Evolutionary conservation across 2,329 filamentous ascomycete genomes (phyloP).

Genomic region (Myotisia sp.): DNA sequence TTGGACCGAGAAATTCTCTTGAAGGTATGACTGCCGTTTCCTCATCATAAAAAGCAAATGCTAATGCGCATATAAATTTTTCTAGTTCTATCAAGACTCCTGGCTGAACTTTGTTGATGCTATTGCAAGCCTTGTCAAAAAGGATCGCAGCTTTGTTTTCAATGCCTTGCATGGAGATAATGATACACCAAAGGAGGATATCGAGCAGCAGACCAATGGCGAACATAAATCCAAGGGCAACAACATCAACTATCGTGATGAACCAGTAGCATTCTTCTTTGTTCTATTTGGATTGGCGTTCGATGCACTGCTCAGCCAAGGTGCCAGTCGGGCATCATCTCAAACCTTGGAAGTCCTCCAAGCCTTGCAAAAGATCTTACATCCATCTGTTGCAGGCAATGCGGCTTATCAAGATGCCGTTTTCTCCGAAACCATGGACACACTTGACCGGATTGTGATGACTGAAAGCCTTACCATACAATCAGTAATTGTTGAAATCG

Average conservation of each 20-base stretch:
- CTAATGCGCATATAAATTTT: neutral
- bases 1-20: slow-evolving; percentile 86
- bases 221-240: slow-evolving; percentile 43
- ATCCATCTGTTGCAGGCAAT: slow-evolving; percentile 86
- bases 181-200: slow-evolving; percentile 12
- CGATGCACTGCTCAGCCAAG: slow-evolving; percentile 77
- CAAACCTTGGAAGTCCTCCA: slow-evolving; percentile 79
- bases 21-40: slow-evolving; percentile 33
- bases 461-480: slow-evolving; percentile 85
- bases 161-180: slow-evolving; percentile 80
- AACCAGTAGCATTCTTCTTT: slow-evolving; percentile 97
- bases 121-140: slow-evolving; percentile 91
- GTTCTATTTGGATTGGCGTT: slow-evolving; percentile 94
- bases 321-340: slow-evolving; percentile 47
- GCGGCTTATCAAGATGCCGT: slow-evolving; percentile 93
- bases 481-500: slow-evolving; percentile 84
- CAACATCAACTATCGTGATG: slow-evolving; percentile 94
- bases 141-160: slow-evolving; percentile 95
- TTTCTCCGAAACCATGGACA: slow-evolving; percentile 93
- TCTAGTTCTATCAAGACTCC: slow-evolving; percentile 80
- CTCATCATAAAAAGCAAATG: too few species aligned
- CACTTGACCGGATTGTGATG: slow-evolving; percentile 79
- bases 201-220: slow-evolving; percentile 10
- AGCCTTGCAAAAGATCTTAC: slow-evolving; percentile 85
- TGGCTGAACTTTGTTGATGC: slow-evolving; percentile 96